A percentile compares a stretch with the other conserved stretches of the same genome.
phyloP scores from a whole-genome alignment of 2,329 filamentous ascomycete species.

The Xylaria arbuscula region DNA sequence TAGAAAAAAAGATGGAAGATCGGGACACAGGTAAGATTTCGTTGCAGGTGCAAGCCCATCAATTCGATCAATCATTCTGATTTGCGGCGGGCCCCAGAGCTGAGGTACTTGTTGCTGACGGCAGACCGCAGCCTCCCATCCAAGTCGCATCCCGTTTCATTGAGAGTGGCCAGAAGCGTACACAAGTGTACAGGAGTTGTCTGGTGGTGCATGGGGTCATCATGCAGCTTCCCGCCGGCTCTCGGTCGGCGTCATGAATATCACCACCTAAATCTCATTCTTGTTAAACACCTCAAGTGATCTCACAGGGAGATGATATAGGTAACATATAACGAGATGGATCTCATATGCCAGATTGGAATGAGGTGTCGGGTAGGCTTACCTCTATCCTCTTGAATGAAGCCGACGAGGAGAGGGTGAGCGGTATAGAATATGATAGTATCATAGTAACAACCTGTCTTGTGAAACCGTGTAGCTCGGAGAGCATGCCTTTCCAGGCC shows the following conservation, averaged over 20 bases:
- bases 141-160: slow-evolving; percentile 23
- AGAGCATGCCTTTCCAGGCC: slow-evolving; percentile 7
- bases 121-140: slow-evolving; percentile 24
- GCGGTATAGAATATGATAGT: neutral
- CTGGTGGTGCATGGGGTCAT: slow-evolving; percentile 13
- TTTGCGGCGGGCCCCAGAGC: slow-evolving; percentile 31
- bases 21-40: slow-evolving; percentile 39
- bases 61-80: slow-evolving; percentile 35
- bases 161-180: slow-evolving; percentile 3
- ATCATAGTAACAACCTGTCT: slow-evolving; percentile 2
- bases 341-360: neutral
- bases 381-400: neutral
- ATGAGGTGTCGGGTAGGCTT: slow-evolving; percentile 17
- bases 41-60: slow-evolving; percentile 35
- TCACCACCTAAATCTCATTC: slow-evolving; percentile 12
- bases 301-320: slow-evolving; percentile 7
- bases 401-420: neutral
- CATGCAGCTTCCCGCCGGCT: slow-evolving; percentile 39
- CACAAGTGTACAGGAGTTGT: slow-evolving; percentile 9
- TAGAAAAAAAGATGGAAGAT: slow-evolving; percentile 21
- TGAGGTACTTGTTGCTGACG: slow-evolving; percentile 29
- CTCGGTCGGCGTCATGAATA: slow-evolving; percentile 35
- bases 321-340: slow-evolving; percentile 10
- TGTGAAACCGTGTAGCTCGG: slow-evolving; percentile 6
- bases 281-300: slow-evolving; percentile 21